Evolutionary conservation across 106 monocot species (phyloP), one percentile per base, ranked within the genome.

Genomic region (Acorus gramineus): DNA sequence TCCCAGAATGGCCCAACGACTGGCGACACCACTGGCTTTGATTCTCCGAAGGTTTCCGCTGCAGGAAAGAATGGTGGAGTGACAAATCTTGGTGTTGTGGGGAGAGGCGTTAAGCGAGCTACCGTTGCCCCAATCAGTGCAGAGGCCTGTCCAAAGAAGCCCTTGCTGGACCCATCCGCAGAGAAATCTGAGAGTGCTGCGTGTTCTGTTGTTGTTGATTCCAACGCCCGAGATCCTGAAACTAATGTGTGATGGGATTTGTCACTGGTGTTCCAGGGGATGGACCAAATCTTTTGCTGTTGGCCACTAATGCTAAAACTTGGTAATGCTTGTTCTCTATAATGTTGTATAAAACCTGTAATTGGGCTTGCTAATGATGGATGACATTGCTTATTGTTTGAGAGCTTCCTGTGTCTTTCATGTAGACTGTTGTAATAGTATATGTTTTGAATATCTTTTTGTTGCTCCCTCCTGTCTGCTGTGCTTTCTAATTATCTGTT

Each of bases 11-110:
- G 28, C 28, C 28, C 28, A 28, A 28, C 78, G 65, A 83, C 71
- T 63, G 46, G 51, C 2, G 14, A 73, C 4, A 80, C 55, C 45
- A 71, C 73, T 11, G 59, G 66, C 55, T 91, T 87, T 47, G 95
- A 87, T 69, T 87, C 85, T 0, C 78, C 87, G 8, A 64, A 82
- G 14, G 6, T 78, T 8, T 81, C 90, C 11, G 78, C 79, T 49
- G 74, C 87, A 47, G 79, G 74, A 9, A 69, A 79, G 11, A 77
- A 70, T 62, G 74, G 69, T 49, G 61, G 61, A 6, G 75, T 91
- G 11, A 96, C 78, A 13, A 80, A 98, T 77, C 79, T 98, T 56
- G 96, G 96, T 56, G 87, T 98, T 3, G 87, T 98, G 12, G 96
- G 96, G 3, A 87, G 96, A 69, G 96, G 96, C 6, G 65, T 91